Evolutionary conservation across 768 basidiomycete species (phyloP).

Genomic region (Boletales sp.): DNA sequence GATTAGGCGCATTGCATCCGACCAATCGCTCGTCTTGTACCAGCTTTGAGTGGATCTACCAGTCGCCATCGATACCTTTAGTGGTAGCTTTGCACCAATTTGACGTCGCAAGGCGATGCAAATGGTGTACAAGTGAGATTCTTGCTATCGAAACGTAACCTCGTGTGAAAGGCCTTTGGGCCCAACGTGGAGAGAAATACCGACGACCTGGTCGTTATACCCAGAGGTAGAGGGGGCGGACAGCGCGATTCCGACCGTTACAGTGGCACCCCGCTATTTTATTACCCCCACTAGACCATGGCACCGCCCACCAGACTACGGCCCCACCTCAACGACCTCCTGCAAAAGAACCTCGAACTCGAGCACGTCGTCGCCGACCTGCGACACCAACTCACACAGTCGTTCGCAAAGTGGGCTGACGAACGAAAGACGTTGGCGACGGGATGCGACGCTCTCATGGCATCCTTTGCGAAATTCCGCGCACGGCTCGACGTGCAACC

Average conservation of each 20-base stretch:
- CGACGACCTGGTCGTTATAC: neutral
- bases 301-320: conserved; percentile 23
- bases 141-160: conserved; percentile 2
- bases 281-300: conserved; percentile 11
- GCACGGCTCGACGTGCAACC: conserved; percentile 21
- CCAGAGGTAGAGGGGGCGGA: neutral
- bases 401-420: conserved; percentile 27
- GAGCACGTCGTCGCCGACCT: conserved; percentile 26
- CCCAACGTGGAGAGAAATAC: neutral
- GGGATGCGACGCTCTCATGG: conserved; percentile 26
- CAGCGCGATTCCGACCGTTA: no score
- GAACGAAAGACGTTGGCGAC: conserved; percentile 22
- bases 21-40: no score
- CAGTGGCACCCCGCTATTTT: no score
- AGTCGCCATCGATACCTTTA: no score
- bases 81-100: neutral
- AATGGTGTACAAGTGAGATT: neutral
- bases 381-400: conserved; percentile 26
- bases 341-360: conserved; percentile 28
- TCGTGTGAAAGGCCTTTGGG: conserved; percentile 14
- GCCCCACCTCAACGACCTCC: conserved; percentile 26
- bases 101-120: neutral
- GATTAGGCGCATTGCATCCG: neutral
- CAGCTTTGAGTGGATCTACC: no score
- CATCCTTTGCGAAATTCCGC: conserved; percentile 30